Base-by-base conservation (phyloP, 163 green algal genomes). In the Prototheca wickerhamii region DNA sequence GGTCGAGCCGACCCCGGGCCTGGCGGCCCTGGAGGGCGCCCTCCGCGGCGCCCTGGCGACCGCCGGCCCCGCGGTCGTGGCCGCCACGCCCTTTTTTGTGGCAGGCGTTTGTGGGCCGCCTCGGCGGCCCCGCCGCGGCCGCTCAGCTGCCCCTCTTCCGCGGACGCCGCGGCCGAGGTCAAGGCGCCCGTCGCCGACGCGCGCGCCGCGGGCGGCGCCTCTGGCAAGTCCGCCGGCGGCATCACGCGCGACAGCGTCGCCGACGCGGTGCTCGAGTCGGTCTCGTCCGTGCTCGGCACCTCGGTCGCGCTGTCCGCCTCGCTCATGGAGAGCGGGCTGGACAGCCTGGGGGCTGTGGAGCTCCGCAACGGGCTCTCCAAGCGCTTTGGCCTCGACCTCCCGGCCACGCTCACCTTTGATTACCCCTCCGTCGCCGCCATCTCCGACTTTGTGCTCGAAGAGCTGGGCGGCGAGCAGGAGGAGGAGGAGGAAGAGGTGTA, bases 391-490 rank as follows among this genome's bases (percentile, higher is more conserved):
- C 28, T 81, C 12, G 73, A 81, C 7, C 77, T 93, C 58, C 78
- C 88, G 4, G 63, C 70, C 10, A 95, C 88, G 3, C 64, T 93
- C 28, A 77, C 86, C 4, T 94, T 94, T 75, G 88, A 95, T 68
- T 91, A 91, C 75, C 88, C 88, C 21, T 86, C 83, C 1, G 28
- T 69, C 8, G 65, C 68, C 12, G 81, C 83, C 26, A 68, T 87
- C 28, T 42, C 58, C 18, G 70, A 51, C 1, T 72, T 66, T 60
- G 55, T 82, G 4, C 35, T 54, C 17, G 65, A 63, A 18, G 32
- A 23, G 3, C 12, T 71, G 12, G 64, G 30, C 29, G 53, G 46
- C 46, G 53, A 35, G 5, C 23, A 60, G 15, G 28, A 35, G 15
- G 28, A 60, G 15, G 28, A 23, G 26, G 53, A 20, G 23, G 28